Percentiles rank a stretch among this genome's conserved stretches.
These are phyloP conservation scores for Helenozyma rhizophorensis DNA, from an alignment of 805 yeast genomes.

Conservation along the genomic window DNA sequence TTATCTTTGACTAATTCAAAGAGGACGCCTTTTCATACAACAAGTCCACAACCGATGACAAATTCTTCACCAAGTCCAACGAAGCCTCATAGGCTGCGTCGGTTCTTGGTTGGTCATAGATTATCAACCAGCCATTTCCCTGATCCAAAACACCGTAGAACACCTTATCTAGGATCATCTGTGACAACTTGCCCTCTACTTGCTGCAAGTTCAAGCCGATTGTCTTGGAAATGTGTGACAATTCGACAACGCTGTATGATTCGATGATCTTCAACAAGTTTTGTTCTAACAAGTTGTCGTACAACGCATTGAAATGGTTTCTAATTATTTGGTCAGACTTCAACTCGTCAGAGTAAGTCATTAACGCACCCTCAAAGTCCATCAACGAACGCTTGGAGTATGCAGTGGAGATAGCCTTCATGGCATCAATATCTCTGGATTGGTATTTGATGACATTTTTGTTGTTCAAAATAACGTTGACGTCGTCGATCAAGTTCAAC, in stretches of 20 bases:
- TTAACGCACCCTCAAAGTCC: conserved; percentile 83
- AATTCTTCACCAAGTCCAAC: conserved; percentile 78
- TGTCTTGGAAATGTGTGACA: conserved; percentile 78
- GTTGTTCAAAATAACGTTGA: conserved; percentile 69
- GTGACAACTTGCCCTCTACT: conserved; percentile 90
- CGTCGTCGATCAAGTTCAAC: conserved; percentile 84
- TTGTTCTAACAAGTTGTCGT: conserved; percentile 89
- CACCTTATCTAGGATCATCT: conserved; percentile 94
- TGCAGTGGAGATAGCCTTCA: conserved; percentile 89
- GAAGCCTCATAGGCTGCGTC: conserved; percentile 89
- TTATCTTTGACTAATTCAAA: conserved; percentile 46
- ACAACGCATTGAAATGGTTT: conserved; percentile 86
- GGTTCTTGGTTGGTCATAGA: conserved; percentile 82
- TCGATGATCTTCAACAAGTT: conserved; percentile 92
- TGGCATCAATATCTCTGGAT: conserved; percentile 87
- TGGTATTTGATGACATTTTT: conserved; percentile 67
- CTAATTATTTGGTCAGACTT: conserved; percentile 84
- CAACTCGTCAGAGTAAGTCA: conserved; percentile 66
- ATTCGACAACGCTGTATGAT: conserved; percentile 94
- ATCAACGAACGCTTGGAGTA: conserved; percentile 84
- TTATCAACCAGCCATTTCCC: conserved; percentile 95
- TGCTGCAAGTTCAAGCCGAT: conserved; percentile 85
- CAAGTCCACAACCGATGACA: conserved; percentile 84
- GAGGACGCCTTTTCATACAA: conserved; percentile 91
- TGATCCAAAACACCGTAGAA: conserved; percentile 96